A percentile compares a stretch with the other conserved stretches of the same genome.
phyloP scores from a whole-genome alignment of 345 rosid species.

The Pelargonium nanum region DNA sequence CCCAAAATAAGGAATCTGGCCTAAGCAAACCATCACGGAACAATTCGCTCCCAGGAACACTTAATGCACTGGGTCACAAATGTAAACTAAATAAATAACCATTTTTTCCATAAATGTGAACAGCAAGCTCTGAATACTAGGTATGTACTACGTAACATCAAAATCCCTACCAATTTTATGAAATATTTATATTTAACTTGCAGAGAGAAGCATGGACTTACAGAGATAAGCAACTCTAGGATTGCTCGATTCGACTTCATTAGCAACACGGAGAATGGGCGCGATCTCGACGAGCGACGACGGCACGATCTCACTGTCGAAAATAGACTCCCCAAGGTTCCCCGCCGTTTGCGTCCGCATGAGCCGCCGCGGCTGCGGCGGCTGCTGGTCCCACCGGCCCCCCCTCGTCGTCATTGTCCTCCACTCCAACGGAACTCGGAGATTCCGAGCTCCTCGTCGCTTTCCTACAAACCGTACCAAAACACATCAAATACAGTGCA shows the following conservation, averaged over 20 bases:
- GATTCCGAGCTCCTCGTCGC: too few relatives aligned
- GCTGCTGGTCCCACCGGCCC: slow-evolving; percentile 28
- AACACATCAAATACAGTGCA: background rate
- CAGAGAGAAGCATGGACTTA: slow-evolving; percentile 27
- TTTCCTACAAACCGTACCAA: background rate
- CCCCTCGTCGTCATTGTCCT: slow-evolving; percentile 37
- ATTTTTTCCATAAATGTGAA: too few relatives aligned
- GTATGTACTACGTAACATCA: too few relatives aligned
- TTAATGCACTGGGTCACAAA: background rate
- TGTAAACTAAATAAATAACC: too few relatives aligned
- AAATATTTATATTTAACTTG: too few relatives aligned
- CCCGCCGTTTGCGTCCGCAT: slow-evolving; percentile 51
- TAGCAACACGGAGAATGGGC: slow-evolving; percentile 59
- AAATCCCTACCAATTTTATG: background rate
- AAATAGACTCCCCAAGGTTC: slow-evolving; percentile 46
- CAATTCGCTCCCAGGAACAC: too few relatives aligned
- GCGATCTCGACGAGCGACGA: slow-evolving; percentile 57
- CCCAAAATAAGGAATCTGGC: too few relatives aligned
- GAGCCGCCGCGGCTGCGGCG: slow-evolving; percentile 35
- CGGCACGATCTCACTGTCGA: slow-evolving; percentile 61
- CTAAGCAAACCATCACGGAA: too few relatives aligned
- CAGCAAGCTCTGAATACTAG: too few relatives aligned
- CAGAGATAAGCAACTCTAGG: slow-evolving; percentile 54
- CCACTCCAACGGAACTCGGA: background rate
- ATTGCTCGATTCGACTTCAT: slow-evolving; percentile 49